Conservation (phyloP, 1,284 basidiomycete genomes). For the Pholiota adiposa region DNA sequence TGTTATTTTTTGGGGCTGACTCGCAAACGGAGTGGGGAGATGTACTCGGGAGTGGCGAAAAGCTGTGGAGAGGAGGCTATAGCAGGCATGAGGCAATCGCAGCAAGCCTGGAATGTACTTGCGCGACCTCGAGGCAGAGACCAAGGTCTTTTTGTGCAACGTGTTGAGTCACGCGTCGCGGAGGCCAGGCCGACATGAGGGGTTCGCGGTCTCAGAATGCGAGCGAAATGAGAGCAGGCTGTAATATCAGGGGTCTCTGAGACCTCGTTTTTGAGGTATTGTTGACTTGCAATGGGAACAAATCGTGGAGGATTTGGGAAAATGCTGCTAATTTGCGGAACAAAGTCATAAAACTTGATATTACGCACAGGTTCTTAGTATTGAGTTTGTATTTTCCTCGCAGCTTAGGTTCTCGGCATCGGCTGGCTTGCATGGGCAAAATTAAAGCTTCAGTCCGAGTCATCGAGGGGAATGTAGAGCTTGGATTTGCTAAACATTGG, state of each 20-base stretch:
- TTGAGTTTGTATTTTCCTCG: background rate
- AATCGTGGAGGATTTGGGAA: background rate
- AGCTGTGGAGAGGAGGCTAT: slow-evolving; percentile 25
- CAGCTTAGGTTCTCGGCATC: background rate
- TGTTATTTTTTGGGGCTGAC: slow-evolving; percentile 9
- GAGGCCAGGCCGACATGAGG: slow-evolving; percentile 28
- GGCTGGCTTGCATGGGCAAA: background rate
- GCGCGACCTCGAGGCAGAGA: slow-evolving; percentile 31
- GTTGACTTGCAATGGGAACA: background rate
- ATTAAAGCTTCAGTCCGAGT: background rate
- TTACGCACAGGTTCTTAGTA: background rate
- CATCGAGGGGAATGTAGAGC: background rate
- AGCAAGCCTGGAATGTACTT: slow-evolving; percentile 15
- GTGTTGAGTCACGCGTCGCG: slow-evolving; percentile 26
- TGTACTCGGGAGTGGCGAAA: slow-evolving; percentile 10
- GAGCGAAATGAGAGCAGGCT: slow-evolving; percentile 14
- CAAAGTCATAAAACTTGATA: background rate
- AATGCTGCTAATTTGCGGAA: background rate
- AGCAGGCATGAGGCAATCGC: slow-evolving; percentile 12
- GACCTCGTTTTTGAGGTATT: slow-evolving; percentile 3
- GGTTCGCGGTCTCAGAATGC: slow-evolving; percentile 18
- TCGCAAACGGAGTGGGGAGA: slow-evolving; percentile 8
- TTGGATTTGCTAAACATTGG: background rate
- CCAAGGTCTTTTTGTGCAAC: slow-evolving; percentile 18
- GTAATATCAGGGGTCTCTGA: slow-evolving; percentile 14